Evolutionary conservation across 805 yeast genomes (phyloP).

Genomic region (Myxozyma monticola): DNA sequence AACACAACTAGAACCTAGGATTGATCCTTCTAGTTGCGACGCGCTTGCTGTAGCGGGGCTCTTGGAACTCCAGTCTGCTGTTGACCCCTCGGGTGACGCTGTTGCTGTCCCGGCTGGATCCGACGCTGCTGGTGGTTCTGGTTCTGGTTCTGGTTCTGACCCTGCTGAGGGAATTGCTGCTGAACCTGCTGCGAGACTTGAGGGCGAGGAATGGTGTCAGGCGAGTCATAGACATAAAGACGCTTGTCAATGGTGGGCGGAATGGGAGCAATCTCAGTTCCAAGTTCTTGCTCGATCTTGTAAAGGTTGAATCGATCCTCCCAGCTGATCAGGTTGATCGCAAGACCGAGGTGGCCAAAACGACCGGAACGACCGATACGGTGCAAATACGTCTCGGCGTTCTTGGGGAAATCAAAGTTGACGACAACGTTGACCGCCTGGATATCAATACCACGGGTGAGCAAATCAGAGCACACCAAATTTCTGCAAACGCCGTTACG

Average conservation of each 20-base stretch:
- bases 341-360: conserved; percentile 97
- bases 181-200: conserved; percentile 22
- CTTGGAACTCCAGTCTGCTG: too few relatives aligned
- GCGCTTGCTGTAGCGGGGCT: not conserved
- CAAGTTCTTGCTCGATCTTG: conserved; percentile 94
- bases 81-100: conserved; percentile 1
- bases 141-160: conserved; percentile 14
- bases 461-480: conserved; percentile 91
- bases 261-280: conserved; percentile 95
- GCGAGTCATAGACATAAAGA: conserved; percentile 60
- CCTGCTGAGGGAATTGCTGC: conserved; percentile 19
- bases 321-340: conserved; percentile 95
- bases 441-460: conserved; percentile 98
- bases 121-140: conserved; percentile 32
- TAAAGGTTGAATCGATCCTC: conserved; percentile 90
- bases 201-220: conserved; percentile 32
- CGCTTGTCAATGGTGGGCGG: conserved; percentile 90
- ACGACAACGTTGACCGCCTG: conserved; percentile 98
- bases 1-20: too few relatives aligned
- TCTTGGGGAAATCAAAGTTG: conserved; percentile 97
- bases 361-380: conserved; percentile 99
- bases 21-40: conserved; percentile 3
- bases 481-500: conserved; percentile 98
- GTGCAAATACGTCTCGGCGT: conserved; percentile 95
- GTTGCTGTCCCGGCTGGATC: conserved; percentile 11